Percentiles rank a stretch among this genome's conserved stretches.
phyloP scores from a whole-genome alignment of 2,329 filamentous ascomycete genomes.

The Xylariaceae sp. region DNA sequence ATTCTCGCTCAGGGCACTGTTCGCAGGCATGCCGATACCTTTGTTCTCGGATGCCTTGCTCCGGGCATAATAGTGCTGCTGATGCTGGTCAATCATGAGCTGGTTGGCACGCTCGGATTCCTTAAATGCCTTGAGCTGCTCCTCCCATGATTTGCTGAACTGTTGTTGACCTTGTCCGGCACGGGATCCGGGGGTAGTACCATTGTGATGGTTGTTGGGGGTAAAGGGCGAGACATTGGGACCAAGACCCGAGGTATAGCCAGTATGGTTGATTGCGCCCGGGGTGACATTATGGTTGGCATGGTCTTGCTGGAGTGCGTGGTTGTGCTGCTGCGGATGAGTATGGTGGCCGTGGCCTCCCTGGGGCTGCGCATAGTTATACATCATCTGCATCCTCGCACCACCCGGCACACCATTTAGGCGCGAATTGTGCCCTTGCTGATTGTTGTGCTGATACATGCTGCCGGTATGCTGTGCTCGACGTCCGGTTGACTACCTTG shows the following conservation, averaged over 20 bases:
- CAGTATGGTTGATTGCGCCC: slow-evolving; percentile 55
- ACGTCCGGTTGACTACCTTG: slow-evolving; percentile 1
- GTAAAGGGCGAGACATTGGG: slow-evolving; percentile 61
- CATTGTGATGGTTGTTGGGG: slow-evolving; percentile 52
- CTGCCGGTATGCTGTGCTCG: slow-evolving; percentile 32
- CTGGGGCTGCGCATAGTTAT: slow-evolving; percentile 48
- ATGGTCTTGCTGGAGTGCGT: slow-evolving; percentile 57
- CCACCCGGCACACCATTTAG: slow-evolving; percentile 67
- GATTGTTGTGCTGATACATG: slow-evolving; percentile 72
- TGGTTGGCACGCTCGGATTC: slow-evolving; percentile 68
- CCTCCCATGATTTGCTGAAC: slow-evolving; percentile 71
- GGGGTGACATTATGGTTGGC: slow-evolving; percentile 51
- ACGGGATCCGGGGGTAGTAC: slow-evolving; percentile 46
- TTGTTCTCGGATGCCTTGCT: slow-evolving; percentile 68
- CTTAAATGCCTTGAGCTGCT: slow-evolving; percentile 77
- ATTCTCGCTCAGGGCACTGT: slow-evolving; percentile 45
- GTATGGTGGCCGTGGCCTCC: slow-evolving; percentile 55
- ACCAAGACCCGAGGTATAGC: slow-evolving; percentile 60
- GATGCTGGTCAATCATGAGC: slow-evolving; percentile 65
- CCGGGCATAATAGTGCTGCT: slow-evolving; percentile 68
- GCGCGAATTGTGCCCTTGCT: slow-evolving; percentile 71
- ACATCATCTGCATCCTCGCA: slow-evolving; percentile 59
- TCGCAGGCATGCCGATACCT: slow-evolving; percentile 55
- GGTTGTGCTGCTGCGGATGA: slow-evolving; percentile 58
- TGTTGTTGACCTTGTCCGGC: slow-evolving; percentile 49